Percentiles rank a stretch among this genome's conserved stretches.
Evolutionary conservation across 2,329 filamentous ascomycete genomes (phyloP).

Genomic region (Tothia fuscella): DNA sequence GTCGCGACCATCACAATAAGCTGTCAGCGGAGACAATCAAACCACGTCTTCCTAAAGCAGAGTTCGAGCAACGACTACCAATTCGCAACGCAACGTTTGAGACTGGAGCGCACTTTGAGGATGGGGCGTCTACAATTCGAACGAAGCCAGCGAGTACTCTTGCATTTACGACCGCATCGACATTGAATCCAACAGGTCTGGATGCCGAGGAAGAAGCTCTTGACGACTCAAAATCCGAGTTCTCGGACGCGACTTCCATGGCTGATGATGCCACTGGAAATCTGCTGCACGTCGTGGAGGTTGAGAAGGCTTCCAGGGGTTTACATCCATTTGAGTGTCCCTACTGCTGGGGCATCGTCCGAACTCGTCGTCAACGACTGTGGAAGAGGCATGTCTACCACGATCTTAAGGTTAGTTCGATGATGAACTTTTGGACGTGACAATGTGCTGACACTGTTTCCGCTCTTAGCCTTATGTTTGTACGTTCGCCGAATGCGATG

Average conservation of each 20-base stretch:
- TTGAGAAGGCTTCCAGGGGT: not conserved
- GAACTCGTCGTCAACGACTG: slow-evolving; percentile 7
- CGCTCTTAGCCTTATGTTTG: slow-evolving; percentile 15
- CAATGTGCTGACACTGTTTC: slow-evolving; percentile 11
- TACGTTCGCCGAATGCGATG: slow-evolving; percentile 15
- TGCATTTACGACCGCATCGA: slow-evolving; percentile 15
- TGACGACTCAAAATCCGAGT: slow-evolving; percentile 13
- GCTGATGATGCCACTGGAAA: slow-evolving; percentile 6
- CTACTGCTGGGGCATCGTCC: slow-evolving; percentile 16
- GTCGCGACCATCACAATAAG: slow-evolving; percentile 15
- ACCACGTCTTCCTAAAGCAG: not conserved
- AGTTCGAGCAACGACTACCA: no score
- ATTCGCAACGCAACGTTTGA: no score
- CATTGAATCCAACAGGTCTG: slow-evolving; percentile 11
- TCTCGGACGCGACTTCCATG: slow-evolving; percentile 14
- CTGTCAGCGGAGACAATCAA: slow-evolving; percentile 4
- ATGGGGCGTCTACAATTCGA: no score
- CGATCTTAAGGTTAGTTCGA: no score
- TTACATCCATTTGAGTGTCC: slow-evolving; percentile 17
- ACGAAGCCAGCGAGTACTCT: slow-evolving; percentile 12
- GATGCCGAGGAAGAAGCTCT: slow-evolving; percentile 10
- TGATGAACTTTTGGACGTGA: no score
- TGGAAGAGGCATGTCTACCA: slow-evolving; percentile 11
- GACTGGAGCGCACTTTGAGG: no score
- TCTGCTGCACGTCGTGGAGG: not conserved